Conservation (phyloP, 768 basidiomycete genomes). For the Phlebiopsis flavidoalba region DNA sequence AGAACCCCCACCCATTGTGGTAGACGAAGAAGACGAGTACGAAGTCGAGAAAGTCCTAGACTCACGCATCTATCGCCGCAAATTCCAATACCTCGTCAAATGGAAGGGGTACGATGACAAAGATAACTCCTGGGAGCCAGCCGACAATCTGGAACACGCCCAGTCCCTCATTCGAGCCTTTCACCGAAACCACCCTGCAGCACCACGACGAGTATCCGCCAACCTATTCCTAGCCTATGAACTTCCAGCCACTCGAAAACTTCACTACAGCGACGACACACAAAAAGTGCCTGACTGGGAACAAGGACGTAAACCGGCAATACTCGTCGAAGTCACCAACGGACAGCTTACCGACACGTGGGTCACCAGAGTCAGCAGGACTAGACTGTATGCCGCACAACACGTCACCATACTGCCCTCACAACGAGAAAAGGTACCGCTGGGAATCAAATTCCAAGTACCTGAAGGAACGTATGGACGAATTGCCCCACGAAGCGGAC, state of each 20-base stretch:
- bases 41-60: constrained; percentile 22
- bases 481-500: not conserved
- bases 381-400: no score
- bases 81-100: constrained; percentile 21
- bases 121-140: constrained; percentile 13
- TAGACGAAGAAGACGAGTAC: constrained; percentile 5
- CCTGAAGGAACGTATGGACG: not conserved
- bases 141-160: not conserved
- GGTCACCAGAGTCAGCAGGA: no score
- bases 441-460: not conserved
- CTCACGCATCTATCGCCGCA: not conserved
- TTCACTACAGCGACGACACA: no score
- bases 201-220: no score
- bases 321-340: no score
- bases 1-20: constrained; percentile 7
- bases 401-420: no score
- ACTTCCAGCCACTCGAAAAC: no score
- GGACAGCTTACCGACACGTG: no score
- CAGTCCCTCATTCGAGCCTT: constrained; percentile 2
- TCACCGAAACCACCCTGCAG: constrained; percentile 9
- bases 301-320: no score
- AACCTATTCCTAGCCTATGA: no score
- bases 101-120: constrained; percentile 21
- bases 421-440: no score
- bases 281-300: no score